Conservation (phyloP, 164 flowering plant genomes). For the Magnolia kwangsiensis region DNA sequence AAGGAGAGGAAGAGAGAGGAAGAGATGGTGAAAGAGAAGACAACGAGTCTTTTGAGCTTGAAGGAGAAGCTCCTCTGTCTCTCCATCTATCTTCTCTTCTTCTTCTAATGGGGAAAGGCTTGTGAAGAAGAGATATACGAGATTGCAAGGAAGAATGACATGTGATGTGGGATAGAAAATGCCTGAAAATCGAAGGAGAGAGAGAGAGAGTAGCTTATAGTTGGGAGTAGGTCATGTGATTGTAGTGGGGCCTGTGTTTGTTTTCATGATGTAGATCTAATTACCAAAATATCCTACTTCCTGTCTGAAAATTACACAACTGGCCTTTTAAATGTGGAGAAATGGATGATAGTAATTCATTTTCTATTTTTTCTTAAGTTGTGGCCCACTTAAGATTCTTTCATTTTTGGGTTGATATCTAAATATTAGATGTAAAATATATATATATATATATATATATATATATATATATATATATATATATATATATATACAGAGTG, state of each 20-base stretch:
- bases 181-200: neutral
- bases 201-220: neutral
- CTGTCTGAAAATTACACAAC: too few species aligned
- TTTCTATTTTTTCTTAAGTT: too few species aligned
- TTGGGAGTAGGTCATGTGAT: neutral
- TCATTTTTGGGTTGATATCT: too few species aligned
- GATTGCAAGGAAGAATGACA: neutral
- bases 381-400: too few species aligned
- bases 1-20: constrained; percentile 41
- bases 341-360: too few species aligned
- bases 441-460: too few species aligned
- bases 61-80: constrained; percentile 70
- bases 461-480: too few species aligned
- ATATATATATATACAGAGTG: too few species aligned
- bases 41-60: constrained; percentile 50
- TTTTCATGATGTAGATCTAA: too few species aligned
- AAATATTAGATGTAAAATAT: too few species aligned
- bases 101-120: constrained; percentile 1
- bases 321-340: too few species aligned
- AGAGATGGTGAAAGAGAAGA: constrained; percentile 47
- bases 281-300: too few species aligned
- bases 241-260: neutral
- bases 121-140: neutral
- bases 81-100: constrained; percentile 39
- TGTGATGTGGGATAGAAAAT: neutral